Percentiles rank a stretch among this genome's conserved stretches.
phyloP scores from a whole-genome alignment of 1,284 basidiomycete genomes.

The Malassezia brasiliensis region DNA sequence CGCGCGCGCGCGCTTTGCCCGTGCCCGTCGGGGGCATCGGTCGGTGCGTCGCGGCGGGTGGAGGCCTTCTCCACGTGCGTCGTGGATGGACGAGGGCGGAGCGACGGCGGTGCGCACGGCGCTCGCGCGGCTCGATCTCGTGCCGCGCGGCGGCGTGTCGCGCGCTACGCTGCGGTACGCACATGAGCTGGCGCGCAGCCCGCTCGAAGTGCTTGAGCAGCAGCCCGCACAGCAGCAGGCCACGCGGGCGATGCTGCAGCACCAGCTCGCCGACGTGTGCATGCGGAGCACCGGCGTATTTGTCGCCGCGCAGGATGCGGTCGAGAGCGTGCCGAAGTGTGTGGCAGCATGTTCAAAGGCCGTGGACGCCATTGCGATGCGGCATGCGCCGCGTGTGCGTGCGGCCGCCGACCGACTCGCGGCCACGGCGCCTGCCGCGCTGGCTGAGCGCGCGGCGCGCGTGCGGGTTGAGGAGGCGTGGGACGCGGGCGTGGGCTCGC shows the following conservation, averaged over 20 bases:
- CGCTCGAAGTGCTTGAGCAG: constrained; percentile 9
- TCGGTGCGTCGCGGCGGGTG: not conserved
- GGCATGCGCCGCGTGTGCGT: not conserved
- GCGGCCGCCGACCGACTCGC: not conserved
- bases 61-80: not conserved
- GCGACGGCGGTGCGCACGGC: not conserved
- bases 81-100: not conserved
- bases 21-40: not conserved
- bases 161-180: constrained; percentile 4
- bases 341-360: not conserved
- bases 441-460: not conserved
- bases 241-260: not conserved
- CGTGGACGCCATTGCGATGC: not conserved
- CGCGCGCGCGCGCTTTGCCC: not conserved
- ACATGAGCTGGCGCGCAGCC: constrained; percentile 2
- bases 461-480: not conserved
- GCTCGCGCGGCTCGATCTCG: not conserved
- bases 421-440: not conserved
- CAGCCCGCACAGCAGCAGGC: constrained; percentile 15
- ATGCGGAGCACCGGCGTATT: constrained; percentile 5
- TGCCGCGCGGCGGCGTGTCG: not conserved
- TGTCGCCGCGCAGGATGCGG: constrained; percentile 7
- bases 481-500: not conserved
- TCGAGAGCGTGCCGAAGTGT: not conserved
- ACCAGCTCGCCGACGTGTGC: constrained; percentile 16